Evolutionary conservation across 1,284 basidiomycete genomes (phyloP).

Genomic region (Pascua sp.): DNA sequence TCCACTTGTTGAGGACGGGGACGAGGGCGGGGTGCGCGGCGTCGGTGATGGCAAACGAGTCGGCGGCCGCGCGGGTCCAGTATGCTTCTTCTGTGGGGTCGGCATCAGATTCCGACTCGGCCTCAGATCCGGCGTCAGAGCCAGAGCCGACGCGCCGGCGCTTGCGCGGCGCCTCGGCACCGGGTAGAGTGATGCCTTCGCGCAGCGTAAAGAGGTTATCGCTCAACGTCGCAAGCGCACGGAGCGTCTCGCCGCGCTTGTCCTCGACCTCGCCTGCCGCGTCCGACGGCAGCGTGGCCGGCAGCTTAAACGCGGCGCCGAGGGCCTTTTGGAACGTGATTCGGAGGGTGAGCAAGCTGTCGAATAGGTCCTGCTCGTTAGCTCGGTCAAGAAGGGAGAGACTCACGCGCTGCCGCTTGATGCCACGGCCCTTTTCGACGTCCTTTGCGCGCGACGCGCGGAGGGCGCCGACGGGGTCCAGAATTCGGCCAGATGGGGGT

Average conservation of each 20-base stretch:
- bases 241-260: slow-evolving; percentile 31
- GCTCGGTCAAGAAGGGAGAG: not conserved
- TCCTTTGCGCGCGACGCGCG: slow-evolving; percentile 46
- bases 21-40: slow-evolving; percentile 68
- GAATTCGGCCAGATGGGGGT: slow-evolving; percentile 22
- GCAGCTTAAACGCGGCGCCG: slow-evolving; percentile 49
- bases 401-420: slow-evolving; percentile 75
- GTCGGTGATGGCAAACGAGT: slow-evolving; percentile 30
- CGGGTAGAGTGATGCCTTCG: slow-evolving; percentile 51
- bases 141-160: slow-evolving; percentile 3
- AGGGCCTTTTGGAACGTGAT: slow-evolving; percentile 83
- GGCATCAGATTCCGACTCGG: slow-evolving; percentile 20
- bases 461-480: slow-evolving; percentile 52
- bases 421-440: slow-evolving; percentile 67
- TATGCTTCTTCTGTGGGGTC: slow-evolving; percentile 26
- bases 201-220: slow-evolving; percentile 61
- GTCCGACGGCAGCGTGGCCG: slow-evolving; percentile 18
- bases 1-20: slow-evolving; percentile 83
- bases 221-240: slow-evolving; percentile 33
- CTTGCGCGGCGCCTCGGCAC: slow-evolving; percentile 16
- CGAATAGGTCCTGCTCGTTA: slow-evolving; percentile 66
- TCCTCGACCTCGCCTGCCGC: slow-evolving; percentile 27
- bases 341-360: slow-evolving; percentile 75
- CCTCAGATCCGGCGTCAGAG: slow-evolving; percentile 21
- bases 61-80: slow-evolving; percentile 30